phyloP scores from a whole-genome alignment of 768 basidiomycete genomes.

The Pulveroboletus frians region DNA sequence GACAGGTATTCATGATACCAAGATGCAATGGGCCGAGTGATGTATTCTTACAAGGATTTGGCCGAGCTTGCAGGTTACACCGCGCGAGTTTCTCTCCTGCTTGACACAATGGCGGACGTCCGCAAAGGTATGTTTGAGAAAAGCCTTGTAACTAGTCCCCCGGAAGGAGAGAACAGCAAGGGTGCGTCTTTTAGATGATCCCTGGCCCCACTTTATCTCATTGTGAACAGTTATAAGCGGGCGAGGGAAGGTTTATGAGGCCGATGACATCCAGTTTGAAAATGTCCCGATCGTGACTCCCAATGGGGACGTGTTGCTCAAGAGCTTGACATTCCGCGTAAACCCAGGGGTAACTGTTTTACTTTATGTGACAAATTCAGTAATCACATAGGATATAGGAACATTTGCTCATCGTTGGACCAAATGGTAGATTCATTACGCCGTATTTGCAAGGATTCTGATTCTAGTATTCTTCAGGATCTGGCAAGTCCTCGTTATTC shows the following conservation, averaged over 20 bases:
- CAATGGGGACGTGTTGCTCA: slow-evolving; percentile 88
- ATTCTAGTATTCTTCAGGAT: slow-evolving; percentile 40
- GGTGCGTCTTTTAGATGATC: slow-evolving; percentile 43
- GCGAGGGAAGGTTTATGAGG: slow-evolving; percentile 73
- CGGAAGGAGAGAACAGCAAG: slow-evolving; percentile 65
- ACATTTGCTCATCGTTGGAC: slow-evolving; percentile 90
- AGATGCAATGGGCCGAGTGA: slow-evolving; percentile 93
- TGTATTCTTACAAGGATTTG: slow-evolving; percentile 97
- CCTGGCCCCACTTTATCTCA: not conserved
- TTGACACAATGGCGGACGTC: slow-evolving; percentile 89
- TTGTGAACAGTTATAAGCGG: slow-evolving; percentile 62
- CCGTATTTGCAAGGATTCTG: not conserved
- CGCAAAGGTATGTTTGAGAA: slow-evolving; percentile 84
- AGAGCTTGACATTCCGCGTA: slow-evolving; percentile 81
- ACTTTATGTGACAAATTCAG: not conserved
- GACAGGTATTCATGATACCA: slow-evolving; percentile 19
- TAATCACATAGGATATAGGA: slow-evolving; percentile 43
- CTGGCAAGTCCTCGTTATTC: slow-evolving; percentile 89
- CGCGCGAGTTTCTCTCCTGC: slow-evolving; percentile 77
- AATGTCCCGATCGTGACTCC: slow-evolving; percentile 94
- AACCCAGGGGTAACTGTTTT: slow-evolving; percentile 63
- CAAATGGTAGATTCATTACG: slow-evolving; percentile 60
- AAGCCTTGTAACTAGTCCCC: slow-evolving; percentile 71
- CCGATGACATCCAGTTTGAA: slow-evolving; percentile 88
- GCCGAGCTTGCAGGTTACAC: slow-evolving; percentile 96